Conservation (phyloP, 2,329 filamentous ascomycete species). For the Scopulariopsis brevicaulis region DNA sequence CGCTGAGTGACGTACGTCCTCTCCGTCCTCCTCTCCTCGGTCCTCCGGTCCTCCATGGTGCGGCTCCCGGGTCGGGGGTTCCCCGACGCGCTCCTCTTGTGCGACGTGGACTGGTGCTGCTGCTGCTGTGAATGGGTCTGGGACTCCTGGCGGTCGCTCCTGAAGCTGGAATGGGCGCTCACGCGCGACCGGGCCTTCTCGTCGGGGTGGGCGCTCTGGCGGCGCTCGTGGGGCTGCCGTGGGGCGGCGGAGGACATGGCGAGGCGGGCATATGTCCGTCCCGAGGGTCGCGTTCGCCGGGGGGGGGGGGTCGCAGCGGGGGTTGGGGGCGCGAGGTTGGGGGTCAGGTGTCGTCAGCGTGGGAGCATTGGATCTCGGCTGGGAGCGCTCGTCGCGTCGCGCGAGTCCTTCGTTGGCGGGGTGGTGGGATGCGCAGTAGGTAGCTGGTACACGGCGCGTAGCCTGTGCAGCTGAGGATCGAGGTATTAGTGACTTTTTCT, state of each 20-base stretch:
- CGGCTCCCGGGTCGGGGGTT: slow-evolving; percentile 40
- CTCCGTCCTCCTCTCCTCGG: slow-evolving; percentile 25
- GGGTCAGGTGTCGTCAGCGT: neutral
- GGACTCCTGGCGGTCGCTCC: slow-evolving; percentile 10
- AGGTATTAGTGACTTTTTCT: slow-evolving; percentile 1
- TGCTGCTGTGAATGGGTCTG: slow-evolving; percentile 11
- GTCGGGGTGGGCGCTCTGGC: slow-evolving; percentile 4
- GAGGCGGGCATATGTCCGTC: neutral
- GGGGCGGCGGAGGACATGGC: slow-evolving; percentile 8
- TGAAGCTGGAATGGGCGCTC: slow-evolving; percentile 20
- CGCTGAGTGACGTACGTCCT: slow-evolving; percentile 44
- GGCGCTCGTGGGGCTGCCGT: slow-evolving; percentile 6
- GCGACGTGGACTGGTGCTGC: slow-evolving; percentile 24
- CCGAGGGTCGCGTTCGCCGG: neutral
- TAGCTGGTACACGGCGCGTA: neutral
- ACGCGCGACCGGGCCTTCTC: slow-evolving; percentile 21
- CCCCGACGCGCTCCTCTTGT: slow-evolving; percentile 47
- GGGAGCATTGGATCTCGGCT: neutral
- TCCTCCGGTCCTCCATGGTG: slow-evolving; percentile 39
- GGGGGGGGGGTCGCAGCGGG: neutral
- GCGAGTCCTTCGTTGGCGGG: neutral
- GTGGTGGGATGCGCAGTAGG: neutral
- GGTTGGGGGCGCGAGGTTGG: neutral
- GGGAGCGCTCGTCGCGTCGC: neutral
- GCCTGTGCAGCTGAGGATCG: neutral